Evolutionary conservation across 73 alveolate genomes (phyloP), one percentile per base, ranked within the genome.

Genomic region (Paramecium tetraurelia): DNA sequence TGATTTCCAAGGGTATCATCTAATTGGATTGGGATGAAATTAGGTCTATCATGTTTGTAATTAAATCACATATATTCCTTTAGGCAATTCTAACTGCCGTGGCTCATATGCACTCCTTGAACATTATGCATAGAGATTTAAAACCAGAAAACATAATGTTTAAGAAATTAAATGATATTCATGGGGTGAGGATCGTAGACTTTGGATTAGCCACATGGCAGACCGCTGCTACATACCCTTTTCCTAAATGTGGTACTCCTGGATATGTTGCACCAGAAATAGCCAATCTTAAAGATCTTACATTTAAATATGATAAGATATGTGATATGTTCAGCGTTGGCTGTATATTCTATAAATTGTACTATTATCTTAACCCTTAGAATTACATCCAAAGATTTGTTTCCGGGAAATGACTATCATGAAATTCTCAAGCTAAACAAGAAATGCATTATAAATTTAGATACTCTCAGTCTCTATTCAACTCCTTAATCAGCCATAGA

Each of bases 71-170:
- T 33, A 38, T n/a, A n/a, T 16, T n/a, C 0, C 22, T 75, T 75
- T 3, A 75, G 87, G 8, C 92, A 80, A 92, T 97, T 1, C 92
- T 97, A 18, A 92, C 86, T 58, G 98, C 98, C 18, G 92, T 96
- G 4, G 96, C 96, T 31, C 95, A 97, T 59, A 93, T 96, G 58
- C 99, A 97, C 68, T 85, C 95, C 2, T 71, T 93, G 50, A 92
- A 93, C 53, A 96, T 97, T 7, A 96, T 98, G 50, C 99, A 98
- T 85, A 88, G 99, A 95, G 99, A 98, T 93, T 93, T 98, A 21
- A 98, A 98, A 93, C 96, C 98, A 44, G 99, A 98, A 72, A 98
- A 98, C 89, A 96, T 98, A 21, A 94, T 98, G 92, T 94, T 97
- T 43, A 84, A 83, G 48, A 41, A 58, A 31, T 31, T 16, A 68